Percentiles rank a stretch among this genome's conserved stretches.
Evolutionary conservation across 2,329 filamentous ascomycete species (phyloP).

Genomic region (Verticillium isaacii): DNA sequence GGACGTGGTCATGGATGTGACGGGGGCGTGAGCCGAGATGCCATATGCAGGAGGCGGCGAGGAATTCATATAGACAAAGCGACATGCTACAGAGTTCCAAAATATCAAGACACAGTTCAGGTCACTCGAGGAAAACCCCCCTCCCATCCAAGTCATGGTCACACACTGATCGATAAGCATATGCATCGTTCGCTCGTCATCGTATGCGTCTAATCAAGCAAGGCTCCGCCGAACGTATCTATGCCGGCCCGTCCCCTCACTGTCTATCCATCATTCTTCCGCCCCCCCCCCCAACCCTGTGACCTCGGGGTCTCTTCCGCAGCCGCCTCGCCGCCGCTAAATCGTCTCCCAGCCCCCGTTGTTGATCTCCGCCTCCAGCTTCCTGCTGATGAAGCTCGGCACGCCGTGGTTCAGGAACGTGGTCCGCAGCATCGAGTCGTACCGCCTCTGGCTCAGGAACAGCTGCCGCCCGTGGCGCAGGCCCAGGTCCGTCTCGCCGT

Average conservation of each 20-base stretch:
- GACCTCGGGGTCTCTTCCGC: no score
- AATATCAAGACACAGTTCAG: neutral
- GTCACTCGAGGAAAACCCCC: neutral
- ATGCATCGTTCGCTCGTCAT: neutral
- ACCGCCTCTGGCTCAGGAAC: constrained; percentile 88
- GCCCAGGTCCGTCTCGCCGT: constrained; percentile 92
- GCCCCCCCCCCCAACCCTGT: neutral
- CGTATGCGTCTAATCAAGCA: neutral
- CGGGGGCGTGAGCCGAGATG: neutral
- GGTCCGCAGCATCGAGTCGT: constrained; percentile 80
- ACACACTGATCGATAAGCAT: neutral
- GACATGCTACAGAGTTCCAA: neutral
- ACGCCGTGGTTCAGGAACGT: constrained; percentile 85
- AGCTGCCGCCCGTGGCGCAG: constrained; percentile 82
- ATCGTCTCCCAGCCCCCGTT: constrained; percentile 96
- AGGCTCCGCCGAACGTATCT: neutral
- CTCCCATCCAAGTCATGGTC: neutral
- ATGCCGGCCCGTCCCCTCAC: neutral
- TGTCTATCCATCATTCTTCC: neutral
- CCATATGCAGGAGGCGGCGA: no score
- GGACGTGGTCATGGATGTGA: constrained; percentile 6
- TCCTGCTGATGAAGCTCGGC: constrained; percentile 82
- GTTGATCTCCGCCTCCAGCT: constrained; percentile 92
- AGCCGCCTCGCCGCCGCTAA: constrained; percentile 16
- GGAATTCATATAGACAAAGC: no score